Base-by-base conservation (phyloP, 495 filamentous ascomycete genomes). In the Durotheca rogersii region DNA sequence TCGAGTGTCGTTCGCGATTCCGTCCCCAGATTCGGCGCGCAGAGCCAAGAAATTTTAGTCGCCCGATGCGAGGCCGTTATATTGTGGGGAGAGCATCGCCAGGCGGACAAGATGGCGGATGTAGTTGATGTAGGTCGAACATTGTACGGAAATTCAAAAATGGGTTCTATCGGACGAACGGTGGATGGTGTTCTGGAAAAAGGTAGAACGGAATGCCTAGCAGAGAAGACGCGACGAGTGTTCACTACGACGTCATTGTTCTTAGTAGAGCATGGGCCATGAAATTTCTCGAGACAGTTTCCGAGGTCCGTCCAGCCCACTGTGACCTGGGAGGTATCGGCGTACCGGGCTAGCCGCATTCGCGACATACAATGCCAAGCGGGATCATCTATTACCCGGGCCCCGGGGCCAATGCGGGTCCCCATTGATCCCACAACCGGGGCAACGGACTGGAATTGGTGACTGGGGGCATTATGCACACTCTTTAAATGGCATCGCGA, bases 221-320 rank as follows among this genome's bases (percentile, higher is more conserved):
- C 33, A 38, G 11, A 21, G 56, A 23, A 59, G 56, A 59, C 56
- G 56, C 45, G 56, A 59, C 25, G n/a, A n/a, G n/a, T n/a, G n/a
- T n/a, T 25, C 36, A 27, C 11, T 6, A 15, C 11, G 53, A 54
- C 56, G 56, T 59, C 56, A 59, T 47, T 38, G 30, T 31, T 45
- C 35, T 39, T 11, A 41, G 34, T 23, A 44, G 36, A 15, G 56
- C 56, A 54, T 51, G 50, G 50, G 47, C 50, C 50, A 54, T 36
- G 42, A 10, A n/a, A n/a, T n/a, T n/a, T n/a, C n/a, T n/a, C n/a
- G n/a, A n/a, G n/a, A n/a, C n/a, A n/a, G n/a, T n/a, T n/a, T n/a
- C n/a, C n/a, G n/a, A n/a, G n/a, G n/a, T n/a, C n/a, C n/a, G n/a
- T n/a, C n/a, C n/a, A n/a, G n/a, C n/a, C n/a, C n/a, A n/a, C n/a